Evolutionary conservation across 1,139 yeast genomes (phyloP).

Genomic region (Geotrichum candidum): DNA sequence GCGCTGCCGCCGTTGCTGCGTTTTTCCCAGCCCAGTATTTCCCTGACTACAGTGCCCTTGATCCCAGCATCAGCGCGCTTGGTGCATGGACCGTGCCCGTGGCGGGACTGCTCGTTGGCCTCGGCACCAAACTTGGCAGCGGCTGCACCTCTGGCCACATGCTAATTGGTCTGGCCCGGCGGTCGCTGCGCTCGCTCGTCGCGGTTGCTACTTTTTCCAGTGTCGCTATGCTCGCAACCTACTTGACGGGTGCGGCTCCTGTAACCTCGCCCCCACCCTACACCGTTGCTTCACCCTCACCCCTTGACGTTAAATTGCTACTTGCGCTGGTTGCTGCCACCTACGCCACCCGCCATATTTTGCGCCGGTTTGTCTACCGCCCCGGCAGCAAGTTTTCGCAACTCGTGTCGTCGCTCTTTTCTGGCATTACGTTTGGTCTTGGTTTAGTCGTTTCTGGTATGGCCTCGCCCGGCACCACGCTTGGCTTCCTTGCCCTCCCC

Average conservation of each 20-base stretch:
- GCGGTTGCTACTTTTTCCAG: slow-evolving; percentile 39
- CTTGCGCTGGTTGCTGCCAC: slow-evolving; percentile 16
- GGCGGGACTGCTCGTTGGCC: slow-evolving; percentile 41
- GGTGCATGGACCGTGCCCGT: slow-evolving; percentile 19
- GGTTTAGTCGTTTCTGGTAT: slow-evolving; percentile 45
- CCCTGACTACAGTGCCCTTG: slow-evolving; percentile 24
- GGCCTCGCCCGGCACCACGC: slow-evolving; percentile 40
- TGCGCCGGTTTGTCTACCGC: slow-evolving; percentile 17
- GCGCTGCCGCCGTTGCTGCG: slow-evolving; percentile 25
- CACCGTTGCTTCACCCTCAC: slow-evolving; percentile 19
- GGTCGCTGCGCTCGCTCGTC: slow-evolving; percentile 40
- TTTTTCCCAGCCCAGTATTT: slow-evolving; percentile 30
- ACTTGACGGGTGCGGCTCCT: slow-evolving; percentile 24
- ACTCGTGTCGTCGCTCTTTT: slow-evolving; percentile 29
- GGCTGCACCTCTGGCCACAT: slow-evolving; percentile 52
- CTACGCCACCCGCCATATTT: slow-evolving; percentile 15
- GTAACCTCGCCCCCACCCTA: slow-evolving; percentile 19
- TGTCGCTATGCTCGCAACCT: slow-evolving; percentile 33
- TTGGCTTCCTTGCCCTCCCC: slow-evolving; percentile 41
- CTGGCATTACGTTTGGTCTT: slow-evolving; percentile 42
- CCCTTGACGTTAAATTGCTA: slow-evolving; percentile 16
- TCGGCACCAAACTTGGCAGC: slow-evolving; percentile 42
- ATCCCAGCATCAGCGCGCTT: slow-evolving; percentile 19
- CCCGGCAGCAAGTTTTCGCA: slow-evolving; percentile 19
- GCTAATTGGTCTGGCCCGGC: slow-evolving; percentile 43